phyloP scores from a whole-genome alignment of 2,329 filamentous ascomycete species.

The Aspergillus chevalieri region DNA sequence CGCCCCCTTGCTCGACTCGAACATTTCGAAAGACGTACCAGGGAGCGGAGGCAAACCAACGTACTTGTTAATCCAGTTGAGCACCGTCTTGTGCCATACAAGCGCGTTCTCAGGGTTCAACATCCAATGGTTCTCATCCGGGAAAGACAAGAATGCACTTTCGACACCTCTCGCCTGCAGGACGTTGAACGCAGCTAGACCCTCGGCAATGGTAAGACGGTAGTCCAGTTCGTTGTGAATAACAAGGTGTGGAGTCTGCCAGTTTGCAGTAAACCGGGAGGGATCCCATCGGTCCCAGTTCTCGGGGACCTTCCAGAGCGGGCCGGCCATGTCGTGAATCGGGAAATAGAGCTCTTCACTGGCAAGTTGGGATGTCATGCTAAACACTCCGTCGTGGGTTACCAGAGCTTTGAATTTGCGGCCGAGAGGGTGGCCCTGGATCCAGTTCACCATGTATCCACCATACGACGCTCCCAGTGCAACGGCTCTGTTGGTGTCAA shows the following conservation, averaged over 20 bases:
- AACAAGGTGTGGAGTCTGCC: conserved; percentile 80
- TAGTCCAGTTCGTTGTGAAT: conserved; percentile 92
- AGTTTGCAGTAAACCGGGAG: conserved; percentile 54
- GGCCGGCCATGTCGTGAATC: conserved; percentile 47
- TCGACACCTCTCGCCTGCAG: conserved; percentile 69
- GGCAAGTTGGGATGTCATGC: conserved; percentile 38
- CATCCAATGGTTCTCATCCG: conserved; percentile 77
- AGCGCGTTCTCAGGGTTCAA: conserved; percentile 86
- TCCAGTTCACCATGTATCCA: conserved; percentile 58
- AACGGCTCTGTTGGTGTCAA: conserved; percentile 50
- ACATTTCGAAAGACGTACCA: conserved; percentile 19
- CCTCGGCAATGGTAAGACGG: conserved; percentile 76
- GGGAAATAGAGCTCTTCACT: conserved; percentile 53
- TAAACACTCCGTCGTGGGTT: conserved; percentile 48
- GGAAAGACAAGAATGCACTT: conserved; percentile 74
- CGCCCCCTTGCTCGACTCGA: conserved; percentile 2
- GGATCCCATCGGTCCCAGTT: conserved; percentile 56
- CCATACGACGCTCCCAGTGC: conserved; percentile 51
- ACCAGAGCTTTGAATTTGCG: conserved; percentile 54
- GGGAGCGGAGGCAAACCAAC: conserved; percentile 46
- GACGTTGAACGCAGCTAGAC: conserved; percentile 77
- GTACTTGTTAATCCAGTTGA: conserved; percentile 66
- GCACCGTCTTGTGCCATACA: conserved; percentile 80
- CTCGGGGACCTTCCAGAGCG: conserved; percentile 45
- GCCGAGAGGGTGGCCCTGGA: conserved; percentile 50